Base-by-base conservation (phyloP, 305 asterid species). In the Solanum hybrid region DNA sequence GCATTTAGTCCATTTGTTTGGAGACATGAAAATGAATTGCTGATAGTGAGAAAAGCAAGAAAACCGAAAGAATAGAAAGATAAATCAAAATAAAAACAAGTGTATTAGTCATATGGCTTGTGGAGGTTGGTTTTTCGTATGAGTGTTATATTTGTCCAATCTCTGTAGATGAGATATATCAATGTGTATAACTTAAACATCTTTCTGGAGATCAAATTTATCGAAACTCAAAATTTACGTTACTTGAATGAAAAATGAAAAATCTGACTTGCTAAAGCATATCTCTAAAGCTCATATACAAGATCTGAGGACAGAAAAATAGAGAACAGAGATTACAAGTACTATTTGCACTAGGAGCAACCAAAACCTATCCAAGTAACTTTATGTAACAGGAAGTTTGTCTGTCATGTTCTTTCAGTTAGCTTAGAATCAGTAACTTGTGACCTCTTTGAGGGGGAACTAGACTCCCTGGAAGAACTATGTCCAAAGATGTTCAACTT, bases 381-480 rank as follows among this genome's bases (percentile, higher is more conserved):
- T 75, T 75, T 72, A 85, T 75, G 72, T 42, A 86, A 64, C 78
- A 32, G 78, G 22, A 87, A 27, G 77, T 75, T 31, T 24, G 78
- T 5, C n/a, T 85, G 31, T 92, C 93, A 94, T 17, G 92, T 90
- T 90, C 94, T 93, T 89, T 95, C 97, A 19, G 95, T 94, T 29
- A 94, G 91, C 94, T 94, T 95, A 56, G 96, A 91, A 90, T 97
- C 99, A 4, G 96, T 95, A 91, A 92, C 88, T 81, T 93, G 98
- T 38, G 98, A 95, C 37, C 93, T 96, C 91, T 93, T 95, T 5
- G 97, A 95, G 6, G 97, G 95, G 88, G 97, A 95, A 87, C 93
- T 90, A 24, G 98, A 91, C 32, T 92, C 97, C 91, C 93, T 93
- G 12, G 94, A 94, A 42, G 93, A 93, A 91, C 93, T 90, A 86